A percentile compares a stretch with the other conserved stretches of the same genome.
Evolutionary conservation across 345 rosid species (phyloP).

Genomic region (Eucalyptus tenuipes): DNA sequence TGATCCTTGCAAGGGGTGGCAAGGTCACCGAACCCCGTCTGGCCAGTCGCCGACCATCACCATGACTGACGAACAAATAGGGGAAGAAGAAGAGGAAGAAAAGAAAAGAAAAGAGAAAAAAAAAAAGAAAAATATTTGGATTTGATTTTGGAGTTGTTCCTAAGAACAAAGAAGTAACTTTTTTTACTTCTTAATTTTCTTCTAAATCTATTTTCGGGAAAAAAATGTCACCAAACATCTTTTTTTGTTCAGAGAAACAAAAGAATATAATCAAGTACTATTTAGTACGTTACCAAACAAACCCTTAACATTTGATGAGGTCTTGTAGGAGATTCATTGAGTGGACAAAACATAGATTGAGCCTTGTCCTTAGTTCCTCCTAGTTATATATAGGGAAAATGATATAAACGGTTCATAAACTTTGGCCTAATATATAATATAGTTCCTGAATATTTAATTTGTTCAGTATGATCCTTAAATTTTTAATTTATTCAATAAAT

Average conservation of each 20-base stretch:
- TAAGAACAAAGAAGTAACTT: fast-evolving
- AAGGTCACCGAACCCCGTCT: fast-evolving
- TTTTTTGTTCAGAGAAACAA: fast-evolving
- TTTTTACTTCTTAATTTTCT: no score
- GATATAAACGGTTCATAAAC: fast-evolving
- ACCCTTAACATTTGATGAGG: background rate
- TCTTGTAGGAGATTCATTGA: background rate
- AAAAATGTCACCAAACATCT: no score
- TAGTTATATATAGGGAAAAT: background rate
- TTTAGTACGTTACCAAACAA: fast-evolving
- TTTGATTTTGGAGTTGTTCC: no score
- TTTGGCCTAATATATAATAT: no score
- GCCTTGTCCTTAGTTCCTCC: background rate
- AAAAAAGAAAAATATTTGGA: no score
- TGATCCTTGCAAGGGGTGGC: fast-evolving
- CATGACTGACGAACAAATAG: fast-evolving
- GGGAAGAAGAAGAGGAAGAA: no score
- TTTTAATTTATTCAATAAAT: no score
- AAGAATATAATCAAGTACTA: fast-evolving
- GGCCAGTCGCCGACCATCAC: fast-evolving
- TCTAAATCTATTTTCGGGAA: no score
- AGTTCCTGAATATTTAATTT: fast-evolving
- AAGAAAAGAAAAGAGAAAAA: no score
- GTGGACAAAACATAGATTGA: background rate
- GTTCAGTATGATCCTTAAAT: no score